A percentile compares a stretch with the other conserved stretches of the same genome.
Evolutionary conservation across 768 basidiomycete species (phyloP).

Genomic region (Sporobolomyces pararoseus): DNA sequence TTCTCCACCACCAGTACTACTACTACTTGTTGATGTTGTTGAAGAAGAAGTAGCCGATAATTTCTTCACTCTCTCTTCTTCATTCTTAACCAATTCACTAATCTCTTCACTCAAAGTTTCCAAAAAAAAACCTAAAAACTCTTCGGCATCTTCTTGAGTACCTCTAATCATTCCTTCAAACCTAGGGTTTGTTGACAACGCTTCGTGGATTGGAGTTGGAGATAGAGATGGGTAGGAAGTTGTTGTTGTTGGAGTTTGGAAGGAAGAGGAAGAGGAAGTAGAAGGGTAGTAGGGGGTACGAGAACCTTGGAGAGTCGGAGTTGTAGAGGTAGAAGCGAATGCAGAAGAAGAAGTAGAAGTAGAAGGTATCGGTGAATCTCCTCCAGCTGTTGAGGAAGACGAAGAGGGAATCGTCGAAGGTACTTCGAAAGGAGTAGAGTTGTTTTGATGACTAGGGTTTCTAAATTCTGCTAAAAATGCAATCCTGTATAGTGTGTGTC

Average conservation of each 20-base stretch:
- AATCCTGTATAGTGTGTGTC: slow-evolving; percentile 49
- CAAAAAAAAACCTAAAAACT: slow-evolving; percentile 95
- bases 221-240: slow-evolving; percentile 48
- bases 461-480: slow-evolving; percentile 73
- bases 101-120: slow-evolving; percentile 93
- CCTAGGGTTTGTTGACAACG: slow-evolving; percentile 85
- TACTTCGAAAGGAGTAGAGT: slow-evolving; percentile 19
- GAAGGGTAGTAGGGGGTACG: no score
- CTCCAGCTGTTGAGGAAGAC: no score
- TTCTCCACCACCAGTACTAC: no score
- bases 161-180: slow-evolving; percentile 92
- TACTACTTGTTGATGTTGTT: no score
- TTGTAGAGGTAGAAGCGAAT: no score
- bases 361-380: no score
- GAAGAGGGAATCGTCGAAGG: no score
- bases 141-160: slow-evolving; percentile 96
- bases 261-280: no score
- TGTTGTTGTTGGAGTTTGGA: slow-evolving; percentile 45
- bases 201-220: slow-evolving; percentile 81
- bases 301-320: no score
- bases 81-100: slow-evolving; percentile 50
- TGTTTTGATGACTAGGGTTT: slow-evolving; percentile 8
- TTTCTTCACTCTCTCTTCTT: slow-evolving; percentile 9
- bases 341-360: no score
- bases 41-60: no score